Evolutionary conservation across 106 monocot species (phyloP), one percentile per base, ranked within the genome.

Genomic region (Dioscorea alata): DNA sequence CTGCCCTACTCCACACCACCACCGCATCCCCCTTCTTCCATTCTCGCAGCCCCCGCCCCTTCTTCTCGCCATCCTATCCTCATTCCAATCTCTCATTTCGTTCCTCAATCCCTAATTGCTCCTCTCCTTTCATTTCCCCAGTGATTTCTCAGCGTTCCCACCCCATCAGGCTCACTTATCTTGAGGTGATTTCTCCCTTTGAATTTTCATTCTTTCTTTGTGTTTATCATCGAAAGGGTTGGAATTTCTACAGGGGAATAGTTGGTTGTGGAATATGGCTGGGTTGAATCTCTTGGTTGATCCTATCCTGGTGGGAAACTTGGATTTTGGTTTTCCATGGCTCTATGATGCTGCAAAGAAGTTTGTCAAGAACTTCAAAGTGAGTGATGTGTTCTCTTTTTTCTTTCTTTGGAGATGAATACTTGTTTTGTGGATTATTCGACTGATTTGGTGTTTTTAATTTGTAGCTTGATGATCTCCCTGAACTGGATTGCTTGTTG

Each of bases 321-420:
- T 96, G 73, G 96, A 96, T 75, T 96, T 92, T 63, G 92, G 96
- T 0, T 49, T 82, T 1, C 96, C 96, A 0, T 92, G 86, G 92
- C 77, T 92, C 19, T 97, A 80, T 50, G 89, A 97, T 71, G 92
- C 76, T 9, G 78, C 86, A 8, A 92, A 97, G 84, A 97, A 85
- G 70, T 20, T 82, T 17, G 12, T 92, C 25, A 84, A 71, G 65
- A 84, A 76, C 35, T 85, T 82, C 23, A 62, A 67, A 69, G 96
- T 92, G 72, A 65, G 14, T 67, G n/a, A n/a, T n/a, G n/a, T n/a
- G 28, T 1, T 28, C 3, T 28, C 3, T 28, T 28, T 28, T 28
- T 28, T 28, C 3, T 13, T 56, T 12, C 51, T 22, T 4, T 17
- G 12, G 16, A 23, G 12, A 23, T 60, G 24, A 0, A 67, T 66